Conservation (phyloP, 352 stramenopile genomes). For the Elongisporangium anandrum region DNA sequence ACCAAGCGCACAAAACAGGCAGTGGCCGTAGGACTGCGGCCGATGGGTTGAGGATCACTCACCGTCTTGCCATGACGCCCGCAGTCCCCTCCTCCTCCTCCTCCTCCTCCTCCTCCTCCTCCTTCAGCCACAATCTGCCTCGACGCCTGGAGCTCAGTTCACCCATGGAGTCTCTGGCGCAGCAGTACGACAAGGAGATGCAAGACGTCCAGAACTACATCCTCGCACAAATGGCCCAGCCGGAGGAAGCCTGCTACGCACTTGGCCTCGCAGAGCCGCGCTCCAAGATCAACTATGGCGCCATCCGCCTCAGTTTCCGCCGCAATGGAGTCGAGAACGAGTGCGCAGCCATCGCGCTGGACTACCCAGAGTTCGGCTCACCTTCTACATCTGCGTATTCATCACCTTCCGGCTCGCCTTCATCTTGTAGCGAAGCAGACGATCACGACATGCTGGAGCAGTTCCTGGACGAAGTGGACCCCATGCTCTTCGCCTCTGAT, state of each 20-base stretch:
- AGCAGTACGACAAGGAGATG: constrained; percentile 47
- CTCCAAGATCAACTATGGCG: constrained; percentile 12
- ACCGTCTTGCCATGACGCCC: not conserved
- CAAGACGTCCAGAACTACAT: constrained; percentile 51
- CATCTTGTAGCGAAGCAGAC: not conserved
- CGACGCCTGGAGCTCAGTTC: not conserved
- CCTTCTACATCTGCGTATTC: not conserved
- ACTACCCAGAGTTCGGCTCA: not conserved
- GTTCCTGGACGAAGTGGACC: constrained; percentile 54
- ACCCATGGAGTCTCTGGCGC: constrained; percentile 6
- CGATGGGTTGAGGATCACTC: not conserved
- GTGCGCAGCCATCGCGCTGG: not conserved
- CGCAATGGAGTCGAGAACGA: not conserved
- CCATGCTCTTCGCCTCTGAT: constrained; percentile 27
- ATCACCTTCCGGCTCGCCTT: not conserved
- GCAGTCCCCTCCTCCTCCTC: not conserved
- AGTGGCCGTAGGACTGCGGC: not conserved
- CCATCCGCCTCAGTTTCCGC: constrained; percentile 1
- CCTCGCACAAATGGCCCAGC: constrained; percentile 28
- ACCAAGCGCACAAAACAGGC: not conserved
- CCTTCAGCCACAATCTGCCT: not conserved
- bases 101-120: not conserved
- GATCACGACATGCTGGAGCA: constrained; percentile 25
- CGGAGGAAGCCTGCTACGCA: constrained; percentile 23
- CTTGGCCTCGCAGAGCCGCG: constrained; percentile 48